These are phyloP conservation scores for Dryas drummondii DNA, from an alignment of 306 rosid genomes.

Conservation along the genomic window DNA sequence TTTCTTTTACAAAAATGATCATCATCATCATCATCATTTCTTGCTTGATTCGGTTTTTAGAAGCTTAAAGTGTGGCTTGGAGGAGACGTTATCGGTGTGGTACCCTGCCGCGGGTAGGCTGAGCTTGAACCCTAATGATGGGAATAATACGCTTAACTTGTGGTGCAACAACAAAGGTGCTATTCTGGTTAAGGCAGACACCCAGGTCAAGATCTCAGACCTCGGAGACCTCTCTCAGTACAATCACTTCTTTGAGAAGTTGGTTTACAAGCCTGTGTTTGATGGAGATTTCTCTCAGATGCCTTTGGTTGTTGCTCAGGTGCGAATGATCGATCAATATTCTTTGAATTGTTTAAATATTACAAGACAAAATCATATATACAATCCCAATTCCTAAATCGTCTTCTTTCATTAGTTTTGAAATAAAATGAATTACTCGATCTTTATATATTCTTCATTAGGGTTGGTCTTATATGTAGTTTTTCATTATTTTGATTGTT, in stretches of 20 bases:
- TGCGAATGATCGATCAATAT: slow-evolving; percentile 18
- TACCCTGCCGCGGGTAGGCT: slow-evolving; percentile 70
- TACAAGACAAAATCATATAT: too few species aligned
- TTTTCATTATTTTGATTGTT: background rate
- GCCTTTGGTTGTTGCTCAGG: slow-evolving; percentile 84
- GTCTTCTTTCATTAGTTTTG: too few species aligned
- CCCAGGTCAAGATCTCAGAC: slow-evolving; percentile 40
- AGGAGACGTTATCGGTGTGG: slow-evolving; percentile 59
- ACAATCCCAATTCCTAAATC: too few species aligned
- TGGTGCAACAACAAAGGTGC: slow-evolving; percentile 75
- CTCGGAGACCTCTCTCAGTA: slow-evolving; percentile 69
- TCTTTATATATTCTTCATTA: background rate
- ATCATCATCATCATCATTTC: background rate
- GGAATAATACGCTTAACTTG: slow-evolving; percentile 46
- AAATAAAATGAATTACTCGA: too few species aligned
- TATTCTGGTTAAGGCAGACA: slow-evolving; percentile 48
- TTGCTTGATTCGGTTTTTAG: slow-evolving; percentile 44
- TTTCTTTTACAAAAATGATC: slow-evolving; percentile 43
- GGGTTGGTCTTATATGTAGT: slow-evolving; percentile 5
- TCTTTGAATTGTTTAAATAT: too few species aligned
- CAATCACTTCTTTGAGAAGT: slow-evolving; percentile 51
- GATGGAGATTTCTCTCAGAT: slow-evolving; percentile 54
- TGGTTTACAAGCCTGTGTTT: slow-evolving; percentile 59
- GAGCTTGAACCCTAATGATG: slow-evolving; percentile 38
- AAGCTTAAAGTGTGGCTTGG: slow-evolving; percentile 58